These are phyloP conservation scores for Euphorbia celastroides DNA, from an alignment of 441 rosid species.

Conservation along the genomic window DNA sequence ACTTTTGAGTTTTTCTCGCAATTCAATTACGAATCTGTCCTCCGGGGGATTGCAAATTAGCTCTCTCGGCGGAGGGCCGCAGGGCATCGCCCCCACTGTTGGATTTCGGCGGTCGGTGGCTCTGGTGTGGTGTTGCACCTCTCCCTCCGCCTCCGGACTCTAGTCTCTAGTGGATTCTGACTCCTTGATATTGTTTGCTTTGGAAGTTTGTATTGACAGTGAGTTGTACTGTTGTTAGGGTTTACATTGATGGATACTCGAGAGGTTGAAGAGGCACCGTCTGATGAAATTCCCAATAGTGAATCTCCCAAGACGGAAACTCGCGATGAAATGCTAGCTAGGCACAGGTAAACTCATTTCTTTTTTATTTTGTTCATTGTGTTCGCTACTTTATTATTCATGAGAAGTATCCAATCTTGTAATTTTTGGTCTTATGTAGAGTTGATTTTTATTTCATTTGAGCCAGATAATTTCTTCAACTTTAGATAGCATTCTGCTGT, in stretches of 20 bases:
- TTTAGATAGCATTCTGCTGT: background rate
- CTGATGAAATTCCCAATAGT: constrained; percentile 17
- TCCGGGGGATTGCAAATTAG: no score
- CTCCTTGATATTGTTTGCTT: background rate
- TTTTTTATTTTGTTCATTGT: background rate
- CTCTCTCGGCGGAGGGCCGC: no score
- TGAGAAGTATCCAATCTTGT: background rate
- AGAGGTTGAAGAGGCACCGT: constrained; percentile 12
- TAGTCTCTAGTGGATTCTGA: background rate
- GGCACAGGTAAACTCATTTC: constrained; percentile 43
- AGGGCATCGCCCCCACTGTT: no score
- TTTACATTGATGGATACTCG: constrained; percentile 3
- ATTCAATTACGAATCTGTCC: no score
- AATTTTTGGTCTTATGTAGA: background rate
- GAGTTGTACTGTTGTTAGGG: constrained; percentile 3
- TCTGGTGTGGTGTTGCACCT: no score
- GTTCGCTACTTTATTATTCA: background rate
- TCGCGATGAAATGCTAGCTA: constrained; percentile 56
- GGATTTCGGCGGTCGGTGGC: no score
- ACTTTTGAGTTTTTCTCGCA: no score
- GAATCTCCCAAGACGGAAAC: constrained; percentile 32
- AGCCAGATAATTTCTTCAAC: background rate
- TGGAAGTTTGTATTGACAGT: background rate
- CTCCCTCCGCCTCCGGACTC: no score
- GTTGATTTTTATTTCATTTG: background rate